Evolutionary conservation across 192 early-diverging fungal species (phyloP), one percentile per base, ranked within the genome.

Genomic region (Spizellomyces punctatus): DNA sequence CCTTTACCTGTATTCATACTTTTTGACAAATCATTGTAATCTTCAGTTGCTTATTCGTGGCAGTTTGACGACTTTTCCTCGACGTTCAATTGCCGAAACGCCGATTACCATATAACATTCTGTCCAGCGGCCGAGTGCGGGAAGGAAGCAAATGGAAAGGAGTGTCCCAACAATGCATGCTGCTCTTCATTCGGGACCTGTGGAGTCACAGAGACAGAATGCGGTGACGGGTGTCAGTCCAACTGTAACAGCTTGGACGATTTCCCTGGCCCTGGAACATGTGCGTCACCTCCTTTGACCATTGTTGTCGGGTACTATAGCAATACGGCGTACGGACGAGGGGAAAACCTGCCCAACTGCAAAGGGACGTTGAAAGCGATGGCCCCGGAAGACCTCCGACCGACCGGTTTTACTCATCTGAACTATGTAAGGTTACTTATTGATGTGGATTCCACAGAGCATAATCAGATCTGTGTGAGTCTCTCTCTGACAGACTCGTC

Each of bases 1-100:
- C 27, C 27, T 36, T 3, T 3, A 36, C 27, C 1, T 36, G 3
- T 36, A 36, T 36, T 36, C 27, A 36, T 36, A 2, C 27, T 36
- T 36, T 36, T 36, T 36, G 27, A 36, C 27, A 36, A 36, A 2
- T 36, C 27, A 2, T 36, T 36, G 27, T 3, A 0, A 36, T 75
- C 61, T 52, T 60, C 57, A 16, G 42, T 17, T 10, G 73, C 73
- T 16, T 75, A 75, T 49, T 46, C 36, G 7, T 75, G 73, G 73
- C 58, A 75, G 73, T 75, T 75, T 67, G 73, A 75, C 45, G 73
- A 75, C 60, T 17, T 69, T 21, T 46, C 44, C 4, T 47, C 42
- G 10, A 74, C 63, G 14, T 73, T 62, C 36, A 44, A 74, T 17
- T 74, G 73, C 72, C 0, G 27, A 36, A 36, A 36, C 27, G 27